Conservation (phyloP, 75 land plant genomes). For the Sequoia sempervirens region DNA sequence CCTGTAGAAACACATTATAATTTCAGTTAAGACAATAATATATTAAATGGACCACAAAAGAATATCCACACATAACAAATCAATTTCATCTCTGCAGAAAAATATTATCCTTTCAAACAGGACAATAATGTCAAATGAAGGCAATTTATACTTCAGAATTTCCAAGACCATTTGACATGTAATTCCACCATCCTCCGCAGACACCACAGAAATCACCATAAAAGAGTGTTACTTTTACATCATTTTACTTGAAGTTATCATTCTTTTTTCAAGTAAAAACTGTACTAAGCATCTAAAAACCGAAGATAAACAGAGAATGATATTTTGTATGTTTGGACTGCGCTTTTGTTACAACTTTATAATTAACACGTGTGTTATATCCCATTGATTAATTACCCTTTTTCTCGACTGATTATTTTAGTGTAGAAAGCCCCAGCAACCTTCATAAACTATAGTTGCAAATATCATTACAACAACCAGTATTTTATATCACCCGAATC, state of each 20-base stretch:
- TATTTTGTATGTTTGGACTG: neutral
- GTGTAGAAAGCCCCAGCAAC: neutral
- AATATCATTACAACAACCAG: neutral
- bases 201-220: neutral
- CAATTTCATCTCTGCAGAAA: neutral
- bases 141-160: neutral
- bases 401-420: neutral
- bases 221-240: neutral
- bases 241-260: neutral
- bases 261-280: neutral
- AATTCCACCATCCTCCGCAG: neutral
- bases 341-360: neutral
- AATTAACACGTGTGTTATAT: neutral
- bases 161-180: neutral
- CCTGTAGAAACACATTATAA: constrained; percentile 43
- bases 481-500: neutral
- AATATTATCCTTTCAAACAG: neutral
- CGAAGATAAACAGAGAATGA: neutral
- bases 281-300: neutral
- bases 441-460: neutral
- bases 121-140: neutral
- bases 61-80: constrained; percentile 5
- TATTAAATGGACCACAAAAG: neutral
- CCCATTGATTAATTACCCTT: neutral
- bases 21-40: neutral